Conservation (phyloP, 2,329 filamentous ascomycete species). For the Talaromyces rugulosus region DNA sequence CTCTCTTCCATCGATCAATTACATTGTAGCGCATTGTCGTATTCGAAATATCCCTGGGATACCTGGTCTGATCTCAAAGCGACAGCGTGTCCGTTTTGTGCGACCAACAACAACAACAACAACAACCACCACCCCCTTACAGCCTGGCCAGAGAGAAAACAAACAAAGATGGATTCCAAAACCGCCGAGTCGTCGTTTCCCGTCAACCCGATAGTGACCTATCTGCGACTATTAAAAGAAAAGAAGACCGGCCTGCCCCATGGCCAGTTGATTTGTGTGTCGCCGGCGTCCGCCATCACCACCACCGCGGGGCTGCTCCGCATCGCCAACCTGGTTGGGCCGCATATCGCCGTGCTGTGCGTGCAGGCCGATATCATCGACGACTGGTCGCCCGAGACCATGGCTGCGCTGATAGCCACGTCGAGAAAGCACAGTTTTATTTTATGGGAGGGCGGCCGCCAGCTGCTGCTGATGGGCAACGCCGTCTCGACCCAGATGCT, state of each 20-base stretch:
- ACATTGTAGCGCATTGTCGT: too few relatives aligned
- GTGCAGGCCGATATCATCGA: conserved; percentile 60
- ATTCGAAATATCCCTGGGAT: too few relatives aligned
- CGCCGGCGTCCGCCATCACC: conserved; percentile 55
- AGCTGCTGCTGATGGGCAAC: neutral
- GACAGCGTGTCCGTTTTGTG: neutral
- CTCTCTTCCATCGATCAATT: neutral
- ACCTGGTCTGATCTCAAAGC: too few relatives aligned
- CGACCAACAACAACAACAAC: neutral
- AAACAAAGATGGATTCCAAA: neutral
- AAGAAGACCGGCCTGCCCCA: conserved; percentile 35
- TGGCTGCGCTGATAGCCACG: conserved; percentile 31
- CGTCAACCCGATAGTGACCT: conserved; percentile 33
- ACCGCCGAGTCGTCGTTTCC: conserved; percentile 8
- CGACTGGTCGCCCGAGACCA: conserved; percentile 57
- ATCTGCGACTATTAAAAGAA: conserved; percentile 30
- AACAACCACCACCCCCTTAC: too few relatives aligned
- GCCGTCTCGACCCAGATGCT: conserved; percentile 20
- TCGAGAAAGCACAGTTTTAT: conserved; percentile 36
- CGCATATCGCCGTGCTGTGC: conserved; percentile 58
- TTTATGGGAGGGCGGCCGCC: conserved; percentile 35
- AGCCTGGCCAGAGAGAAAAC: neutral
- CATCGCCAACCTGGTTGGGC: conserved; percentile 56
- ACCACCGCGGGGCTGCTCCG: conserved; percentile 53
- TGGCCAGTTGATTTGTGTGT: conserved; percentile 37